Evolutionary conservation across 331 rosid species (phyloP).

Genomic region (Telfairia occidentalis): DNA sequence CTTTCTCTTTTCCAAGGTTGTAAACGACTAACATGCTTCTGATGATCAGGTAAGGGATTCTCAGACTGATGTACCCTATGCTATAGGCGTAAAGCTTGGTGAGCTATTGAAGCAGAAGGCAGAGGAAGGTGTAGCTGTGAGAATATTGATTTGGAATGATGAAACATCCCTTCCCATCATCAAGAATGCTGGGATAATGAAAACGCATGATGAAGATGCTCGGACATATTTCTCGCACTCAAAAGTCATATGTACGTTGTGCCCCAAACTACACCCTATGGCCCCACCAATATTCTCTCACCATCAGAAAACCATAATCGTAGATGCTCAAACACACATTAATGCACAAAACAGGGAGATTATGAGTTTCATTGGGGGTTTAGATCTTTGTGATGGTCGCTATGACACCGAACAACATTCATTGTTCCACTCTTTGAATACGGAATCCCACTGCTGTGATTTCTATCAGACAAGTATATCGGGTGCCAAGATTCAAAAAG

Average conservation of each 20-base stretch:
- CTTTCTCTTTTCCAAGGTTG: neutral
- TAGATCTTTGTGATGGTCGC: slow-evolving; percentile 80
- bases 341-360: slow-evolving; percentile 46
- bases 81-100: slow-evolving; percentile 68
- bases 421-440: slow-evolving; percentile 45
- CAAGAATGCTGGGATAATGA: slow-evolving; percentile 75
- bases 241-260: slow-evolving; percentile 66
- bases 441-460: slow-evolving; percentile 46
- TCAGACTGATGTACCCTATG: slow-evolving; percentile 60
- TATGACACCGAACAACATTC: slow-evolving; percentile 86
- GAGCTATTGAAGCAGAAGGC: slow-evolving; percentile 73
- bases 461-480: slow-evolving; percentile 72
- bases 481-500: slow-evolving; percentile 58
- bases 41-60: slow-evolving; percentile 70
- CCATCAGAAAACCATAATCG: slow-evolving; percentile 73
- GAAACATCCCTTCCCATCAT: slow-evolving; percentile 73
- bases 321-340: slow-evolving; percentile 40
- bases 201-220: slow-evolving; percentile 77
- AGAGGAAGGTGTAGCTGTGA: slow-evolving; percentile 87
- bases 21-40: slow-evolving; percentile 5
- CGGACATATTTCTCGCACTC: slow-evolving; percentile 54
- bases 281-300: slow-evolving; percentile 76
- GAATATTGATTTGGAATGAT: slow-evolving; percentile 87
- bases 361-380: slow-evolving; percentile 74
- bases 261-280: slow-evolving; percentile 55